These are phyloP conservation scores for Phaffia tasmanica DNA, from an alignment of 768 basidiomycete species.

Conservation along the genomic window DNA sequence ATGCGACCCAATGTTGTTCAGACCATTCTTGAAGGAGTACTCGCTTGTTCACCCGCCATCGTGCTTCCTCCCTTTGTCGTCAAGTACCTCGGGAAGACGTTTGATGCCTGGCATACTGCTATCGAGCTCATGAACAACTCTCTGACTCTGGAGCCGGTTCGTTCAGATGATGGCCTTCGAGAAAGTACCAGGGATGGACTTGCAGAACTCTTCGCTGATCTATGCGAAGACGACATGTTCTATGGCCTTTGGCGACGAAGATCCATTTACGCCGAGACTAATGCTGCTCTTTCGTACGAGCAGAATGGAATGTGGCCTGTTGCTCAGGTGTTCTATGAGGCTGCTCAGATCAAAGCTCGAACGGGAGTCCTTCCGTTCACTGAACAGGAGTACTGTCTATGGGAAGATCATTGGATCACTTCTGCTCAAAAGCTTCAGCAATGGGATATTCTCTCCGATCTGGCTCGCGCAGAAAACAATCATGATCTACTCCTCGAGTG, in stretches of 20 bases:
- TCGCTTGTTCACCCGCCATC: constrained; percentile 76
- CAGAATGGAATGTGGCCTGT: constrained; percentile 97
- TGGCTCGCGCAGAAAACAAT: constrained; percentile 78
- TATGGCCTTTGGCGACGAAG: constrained; percentile 92
- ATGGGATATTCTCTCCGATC: constrained; percentile 89
- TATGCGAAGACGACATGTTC: constrained; percentile 93
- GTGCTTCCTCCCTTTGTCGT: constrained; percentile 85
- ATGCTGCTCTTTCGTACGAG: constrained; percentile 65
- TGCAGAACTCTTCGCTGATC: constrained; percentile 87
- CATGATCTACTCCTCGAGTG: constrained; percentile 87
- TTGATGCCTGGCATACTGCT: constrained; percentile 86
- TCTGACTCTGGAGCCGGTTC: constrained; percentile 51
- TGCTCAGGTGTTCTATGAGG: constrained; percentile 66
- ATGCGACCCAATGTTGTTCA: constrained; percentile 84
- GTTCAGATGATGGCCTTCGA: constrained; percentile 68
- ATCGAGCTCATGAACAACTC: constrained; percentile 73
- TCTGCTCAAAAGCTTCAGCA: constrained; percentile 87
- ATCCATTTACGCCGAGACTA: constrained; percentile 71
- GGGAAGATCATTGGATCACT: constrained; percentile 99
- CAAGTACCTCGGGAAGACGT: constrained; percentile 92
- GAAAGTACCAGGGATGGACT: constrained; percentile 82
- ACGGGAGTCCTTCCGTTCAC: constrained; percentile 74
- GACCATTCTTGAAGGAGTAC: constrained; percentile 71
- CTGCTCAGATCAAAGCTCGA: constrained; percentile 73
- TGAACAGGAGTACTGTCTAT: constrained; percentile 89